phyloP scores from a whole-genome alignment of 257 asterid genomes.

The Solanum arcanum region DNA sequence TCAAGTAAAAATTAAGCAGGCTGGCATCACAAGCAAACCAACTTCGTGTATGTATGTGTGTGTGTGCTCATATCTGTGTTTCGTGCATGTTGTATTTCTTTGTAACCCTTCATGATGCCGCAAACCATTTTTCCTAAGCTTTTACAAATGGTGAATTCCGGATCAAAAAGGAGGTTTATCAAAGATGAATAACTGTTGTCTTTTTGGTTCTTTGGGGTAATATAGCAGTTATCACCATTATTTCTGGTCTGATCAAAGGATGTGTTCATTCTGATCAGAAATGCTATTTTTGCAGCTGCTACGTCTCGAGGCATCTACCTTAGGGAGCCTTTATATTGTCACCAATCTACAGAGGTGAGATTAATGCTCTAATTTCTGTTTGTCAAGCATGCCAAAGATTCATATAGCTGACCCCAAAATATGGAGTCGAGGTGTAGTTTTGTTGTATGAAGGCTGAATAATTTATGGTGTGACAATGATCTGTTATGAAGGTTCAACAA shows the following conservation, averaged over 20 bases:
- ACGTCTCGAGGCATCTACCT: conserved; percentile 86
- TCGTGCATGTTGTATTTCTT: background rate
- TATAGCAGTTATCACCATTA: background rate
- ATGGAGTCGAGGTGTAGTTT: background rate
- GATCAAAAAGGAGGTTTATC: background rate
- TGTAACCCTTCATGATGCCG: background rate
- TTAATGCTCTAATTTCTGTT: conserved; percentile 1
- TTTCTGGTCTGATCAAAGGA: background rate
- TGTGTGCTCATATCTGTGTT: background rate
- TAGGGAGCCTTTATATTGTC: conserved; percentile 68
- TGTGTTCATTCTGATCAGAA: background rate
- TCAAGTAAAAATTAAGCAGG: conserved; percentile 65
- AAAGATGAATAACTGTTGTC: background rate
- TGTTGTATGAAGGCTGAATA: background rate
- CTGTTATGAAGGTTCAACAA: background rate
- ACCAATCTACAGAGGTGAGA: conserved; percentile 70
- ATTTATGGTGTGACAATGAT: background rate
- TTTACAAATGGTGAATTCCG: background rate
- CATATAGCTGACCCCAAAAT: background rate
- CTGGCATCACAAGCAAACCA: conserved; percentile 56
- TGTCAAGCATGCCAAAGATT: background rate
- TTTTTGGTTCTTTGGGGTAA: background rate
- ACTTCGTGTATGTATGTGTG: background rate
- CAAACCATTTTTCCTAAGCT: background rate
- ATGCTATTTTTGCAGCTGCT: conserved; percentile 49